Base-by-base conservation (phyloP, 441 rosid genomes). In the Lepidium campestre region DNA sequence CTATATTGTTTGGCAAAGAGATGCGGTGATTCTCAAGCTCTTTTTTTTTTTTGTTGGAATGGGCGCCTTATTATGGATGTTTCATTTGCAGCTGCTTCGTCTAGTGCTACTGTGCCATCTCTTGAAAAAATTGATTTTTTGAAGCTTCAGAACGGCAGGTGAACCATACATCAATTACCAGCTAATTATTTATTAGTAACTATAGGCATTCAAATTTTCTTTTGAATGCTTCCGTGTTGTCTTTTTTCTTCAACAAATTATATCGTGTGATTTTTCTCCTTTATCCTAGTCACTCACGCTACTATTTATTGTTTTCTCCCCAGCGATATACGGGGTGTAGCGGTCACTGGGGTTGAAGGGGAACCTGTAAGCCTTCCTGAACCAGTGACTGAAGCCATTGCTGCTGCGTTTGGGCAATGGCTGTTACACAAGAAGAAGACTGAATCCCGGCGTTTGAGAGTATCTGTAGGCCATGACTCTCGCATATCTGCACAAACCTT, bases 81-180 rank as follows among this genome's bases (percentile, higher is more conserved):
- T 56, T 25, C 20, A 56, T 52, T 82, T 78, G 79, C 89, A 89
- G 97, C 91, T 77, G 78, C 88, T 74, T 54, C 81, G 29, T 78
- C 87, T 63, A 78, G 81, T 70, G 73, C 86, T 54, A 78, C 88
- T 41, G 71, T 73, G 41, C 88, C 88, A 23, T 65, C 81, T 72
- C 78, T 86, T 67, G 87, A 80, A 66, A 86, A 82, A 72, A 76
- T n/a, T 62, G 88, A 86, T 76, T 88, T 94, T 78, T 68, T 86
- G 59, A 94, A 91, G 80, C 98, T 94, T 81, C 97, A 94, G 75
- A 94, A 91, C 84, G 99, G 99, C 78, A 91, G 98, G 99, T 88
- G 72, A 46, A 36, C 44, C 18, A 46, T 67, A 15, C 53, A 20
- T 68, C 18, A 53, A 57, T 59, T 50, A 10, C 46, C 19, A 34